Base-by-base conservation (phyloP, 2,329 filamentous ascomycete species). In the Xylariales sp. region DNA sequence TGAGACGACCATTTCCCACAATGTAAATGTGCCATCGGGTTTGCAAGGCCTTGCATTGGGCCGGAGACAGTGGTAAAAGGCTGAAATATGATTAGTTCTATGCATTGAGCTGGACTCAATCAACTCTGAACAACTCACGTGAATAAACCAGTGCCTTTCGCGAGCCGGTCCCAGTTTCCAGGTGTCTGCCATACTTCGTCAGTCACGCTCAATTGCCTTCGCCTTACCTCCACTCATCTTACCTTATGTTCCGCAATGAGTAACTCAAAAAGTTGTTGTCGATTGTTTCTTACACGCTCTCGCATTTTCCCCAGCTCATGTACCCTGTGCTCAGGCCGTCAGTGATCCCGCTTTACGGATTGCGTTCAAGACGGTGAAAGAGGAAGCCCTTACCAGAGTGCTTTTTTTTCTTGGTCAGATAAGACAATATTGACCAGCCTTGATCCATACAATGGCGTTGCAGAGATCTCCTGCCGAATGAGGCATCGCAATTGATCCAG, bases 391-490 rank as follows among this genome's bases (percentile, higher is more conserved):
- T n/a, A n/a, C n/a, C n/a, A n/a, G n/a, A n/a, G n/a, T n/a, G n/a
- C n/a, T n/a, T n/a, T n/a, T n/a, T n/a, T n/a, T n/a, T 44, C 45
- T 2, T 40, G 43, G 17, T 39, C 17, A 15, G 34, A 33, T 8
- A 55, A 38, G 15, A 55, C 44, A 8, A 43, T 49, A n/a, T 42
- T 49, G 20, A 51, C 54, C 20, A 57, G 25, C 15, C 51, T 42
- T 16, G 53, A 37, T 2, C 53, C 54, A 36, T 52, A 57, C 7
- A 49, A 51, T 25, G 54, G 56, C 16, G 52, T 50, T 2, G 52
- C 53, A 3, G 53, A 56, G 15, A 49, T 56, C 38, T 57, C 54
- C 40, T 45, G 51, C 7, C 55, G 43, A 23, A 57, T 51, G 14
- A 58, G 41, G 25, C 46, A 51, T 4, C 56, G 39, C 27, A 58